Base-by-base conservation (phyloP, 140 eudicot species). In the Flaveria floridana region DNA sequence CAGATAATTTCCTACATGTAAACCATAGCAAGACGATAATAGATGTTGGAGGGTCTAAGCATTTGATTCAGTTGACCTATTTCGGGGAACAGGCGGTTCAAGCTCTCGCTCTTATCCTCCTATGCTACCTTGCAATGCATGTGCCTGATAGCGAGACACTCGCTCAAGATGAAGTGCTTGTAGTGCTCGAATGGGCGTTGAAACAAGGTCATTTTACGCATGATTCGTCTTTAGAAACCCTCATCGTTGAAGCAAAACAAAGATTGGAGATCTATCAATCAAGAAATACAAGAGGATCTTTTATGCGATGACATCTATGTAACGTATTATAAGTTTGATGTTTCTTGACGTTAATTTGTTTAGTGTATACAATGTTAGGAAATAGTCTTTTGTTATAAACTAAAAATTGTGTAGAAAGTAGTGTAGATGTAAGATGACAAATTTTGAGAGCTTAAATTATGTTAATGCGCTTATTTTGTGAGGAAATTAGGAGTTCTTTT, bases 221-320 rank as follows among this genome's bases (percentile, higher is more conserved):
- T 11, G 84, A 88, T 26, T 77, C 80, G 25, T 28, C 50, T n/a
- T 51, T 83, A 19, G 81, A 84, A 26, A 64, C 76, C 0, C 78
- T 85, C 6, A 37, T 86, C 3, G 56, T 44, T 7, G 95, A 84
- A 46, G 86, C 85, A 20, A 88, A 88, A 66, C 70, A 75, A 57
- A 75, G 84, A 70, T 37, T 88, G 68, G 88, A 88, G 79, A 82
- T 88, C 10, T 88, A 88, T 65, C 95, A 85, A 15, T 82, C 85
- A 9, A 80, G 89, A 82, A 77, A 80, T 56, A 68, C 79, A 28
- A 79, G 87, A 73, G 87, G 89, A 20, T 80, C 84, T 42, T 72
- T 82, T 25, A 80, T 83, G 59, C 81, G 82, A 25, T 78, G 73
- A 61, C 68, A 21, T 47, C 3, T 69, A 20, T 70, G 12, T 61